Percentiles rank a stretch among this genome's conserved stretches.
Evolutionary conservation across 768 basidiomycete species (phyloP).

Genomic region (Naganishia randhawae): DNA sequence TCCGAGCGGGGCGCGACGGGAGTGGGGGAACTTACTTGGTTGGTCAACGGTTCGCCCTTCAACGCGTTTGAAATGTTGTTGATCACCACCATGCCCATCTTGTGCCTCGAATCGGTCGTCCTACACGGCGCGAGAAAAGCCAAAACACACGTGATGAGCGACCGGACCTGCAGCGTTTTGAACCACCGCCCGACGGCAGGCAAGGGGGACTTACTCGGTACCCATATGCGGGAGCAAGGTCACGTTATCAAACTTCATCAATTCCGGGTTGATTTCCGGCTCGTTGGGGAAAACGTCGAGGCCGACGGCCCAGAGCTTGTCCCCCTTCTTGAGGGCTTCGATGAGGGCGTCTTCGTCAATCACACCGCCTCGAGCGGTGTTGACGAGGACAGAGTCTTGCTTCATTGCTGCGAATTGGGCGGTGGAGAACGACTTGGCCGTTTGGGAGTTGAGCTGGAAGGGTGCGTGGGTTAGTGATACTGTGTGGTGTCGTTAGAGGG

Average conservation of each 20-base stretch:
- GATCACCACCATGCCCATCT: slow-evolving; percentile 44
- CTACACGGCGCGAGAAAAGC: slow-evolving; percentile 5
- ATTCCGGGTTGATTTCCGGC: slow-evolving; percentile 71
- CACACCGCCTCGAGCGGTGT: slow-evolving; percentile 86
- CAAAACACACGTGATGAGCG: too few species aligned
- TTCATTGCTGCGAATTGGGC: slow-evolving; percentile 72
- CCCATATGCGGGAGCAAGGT: slow-evolving; percentile 92
- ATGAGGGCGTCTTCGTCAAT: slow-evolving; percentile 84
- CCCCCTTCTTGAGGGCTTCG: slow-evolving; percentile 74
- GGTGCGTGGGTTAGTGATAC: not conserved
- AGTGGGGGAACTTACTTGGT: slow-evolving; percentile 32
- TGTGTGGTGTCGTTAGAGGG: slow-evolving; percentile 45
- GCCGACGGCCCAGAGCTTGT: slow-evolving; percentile 68
- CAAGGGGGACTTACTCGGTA: slow-evolving; percentile 34
- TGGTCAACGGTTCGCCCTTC: slow-evolving; percentile 39
- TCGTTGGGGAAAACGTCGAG: slow-evolving; percentile 84
- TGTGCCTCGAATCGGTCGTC: slow-evolving; percentile 20
- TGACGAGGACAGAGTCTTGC: slow-evolving; percentile 71
- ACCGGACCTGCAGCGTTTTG: too few species aligned
- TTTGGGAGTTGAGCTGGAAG: slow-evolving; percentile 54
- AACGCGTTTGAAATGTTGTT: slow-evolving; percentile 42
- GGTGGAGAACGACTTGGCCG: slow-evolving; percentile 68
- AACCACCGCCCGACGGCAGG: too few species aligned
- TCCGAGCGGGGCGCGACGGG: not conserved
- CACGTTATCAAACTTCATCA: slow-evolving; percentile 74